Base-by-base conservation (phyloP, 148 eudicot genomes). In the Fagopyrum esculentum region DNA sequence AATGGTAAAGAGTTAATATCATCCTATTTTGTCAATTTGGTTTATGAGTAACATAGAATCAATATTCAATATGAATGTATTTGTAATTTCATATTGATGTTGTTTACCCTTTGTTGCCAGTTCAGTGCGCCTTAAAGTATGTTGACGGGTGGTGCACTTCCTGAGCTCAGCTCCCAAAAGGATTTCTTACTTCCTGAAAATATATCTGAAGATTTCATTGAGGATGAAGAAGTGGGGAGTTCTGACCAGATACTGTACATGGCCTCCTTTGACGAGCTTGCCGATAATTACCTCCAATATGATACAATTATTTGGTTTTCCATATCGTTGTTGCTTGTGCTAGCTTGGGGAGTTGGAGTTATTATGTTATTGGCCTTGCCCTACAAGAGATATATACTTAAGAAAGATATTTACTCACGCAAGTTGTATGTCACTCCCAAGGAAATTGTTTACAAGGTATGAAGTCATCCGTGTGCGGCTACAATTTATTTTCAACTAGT, bases 341-440 rank as follows among this genome's bases (percentile, higher is more conserved):
- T 93, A 85, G 98, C 98, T 76, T 93, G 97, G 98, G 97, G 98
- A 59, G 52, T 93, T 73, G 96, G 98, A 45, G 75, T 85, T 71
- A 78, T 93, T 46, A 86, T 93, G 92, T 77, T 93, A 81, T 82
- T 93, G 43, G 91, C 86, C 86, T 77, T 93, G 81, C 98, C 98
- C 46, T 45, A 77, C 56, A 85, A 79, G 81, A 84, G 93, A 84
- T 91, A 91, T 75, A 88, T 93, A 76, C 92, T 93, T 66, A 77
- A 72, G 78, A 93, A 91, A 83, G 96, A 91, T 79, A 79, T 91
- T 78, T 80, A 84, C 11, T 91, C 97, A 0, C 89, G 96, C 2
- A 88, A 86, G 83, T 84, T 93, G 57, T 90, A 86, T 80, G 90
- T 90, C 54, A 93, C 98, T 17, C 77, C 91, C 50, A 26, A 79